Evolutionary conservation across 148 eudicot genomes (phyloP), one percentile per base, ranked within the genome.

Genomic region (Pharnaceum exiguum): DNA sequence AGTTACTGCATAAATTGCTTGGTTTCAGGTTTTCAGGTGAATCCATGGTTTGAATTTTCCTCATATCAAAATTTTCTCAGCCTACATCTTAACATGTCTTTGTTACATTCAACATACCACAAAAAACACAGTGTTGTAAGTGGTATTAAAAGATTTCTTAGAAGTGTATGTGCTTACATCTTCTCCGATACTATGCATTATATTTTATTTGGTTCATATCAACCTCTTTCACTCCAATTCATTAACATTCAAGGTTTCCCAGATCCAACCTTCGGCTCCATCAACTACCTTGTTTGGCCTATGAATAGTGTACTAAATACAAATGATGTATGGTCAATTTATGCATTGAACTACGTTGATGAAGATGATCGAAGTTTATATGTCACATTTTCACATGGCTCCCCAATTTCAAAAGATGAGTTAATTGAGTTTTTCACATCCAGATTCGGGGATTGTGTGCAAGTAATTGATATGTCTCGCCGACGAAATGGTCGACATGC

Each of bases 341-440:
- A 56, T 10, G 31, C 49, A 3, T 16, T 12, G 3, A 30, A 22
- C n/a, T 29, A 36, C 8, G 46, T 28, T 24, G 56, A 66, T 48
- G 63, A 57, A n/a, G 43, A 56, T 4, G 77, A 77, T 22, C 55
- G 81, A 29, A 72, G 71, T 18, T 1, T 77, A 30, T 77, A 63
- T 22, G 27, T 72, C 28, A 77, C 81, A 23, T 72, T 77, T 45
- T 77, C 81, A 0, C 22, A 62, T 43, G 77, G 74, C 0, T 64
- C 37, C 43, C 31, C 44, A 0, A 74, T 72, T 12, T 31, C 71
- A 0, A 40, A 68, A 38, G 38, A 3, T 0, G 81, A 77, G 19
- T 15, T 77, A 0, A 11, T 10, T n/a, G 35, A 52, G 27, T 6
- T 68, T 4, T 68, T 72, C 35, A 49, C 24, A 11, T 26, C 36